Percentiles rank a stretch among this genome's conserved stretches.
Conservation (phyloP, 495 filamentous ascomycete genomes). For the Trichoderma asperelloides region DNA sequence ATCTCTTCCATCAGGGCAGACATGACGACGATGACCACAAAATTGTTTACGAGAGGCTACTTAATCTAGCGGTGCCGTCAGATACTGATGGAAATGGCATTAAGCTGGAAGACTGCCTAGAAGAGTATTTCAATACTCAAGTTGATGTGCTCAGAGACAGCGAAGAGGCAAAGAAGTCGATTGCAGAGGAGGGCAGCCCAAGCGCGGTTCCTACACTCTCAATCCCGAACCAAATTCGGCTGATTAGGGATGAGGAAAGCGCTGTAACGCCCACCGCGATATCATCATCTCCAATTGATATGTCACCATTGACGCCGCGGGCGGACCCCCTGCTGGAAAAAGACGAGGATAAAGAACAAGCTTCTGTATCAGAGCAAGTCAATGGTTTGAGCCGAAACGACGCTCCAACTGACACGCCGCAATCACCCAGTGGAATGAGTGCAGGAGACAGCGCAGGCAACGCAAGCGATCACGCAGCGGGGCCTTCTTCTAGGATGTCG, state of each 20-base stretch:
- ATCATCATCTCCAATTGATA: not conserved
- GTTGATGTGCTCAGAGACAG: conserved; percentile 80
- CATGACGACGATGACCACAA: conserved; percentile 82
- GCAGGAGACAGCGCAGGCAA: too few species aligned
- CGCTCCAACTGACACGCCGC: not conserved
- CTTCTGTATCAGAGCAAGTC: not conserved
- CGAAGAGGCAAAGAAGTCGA: conserved; percentile 44
- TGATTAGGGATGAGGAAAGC: conserved; percentile 26
- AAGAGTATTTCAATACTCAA: conserved; percentile 88
- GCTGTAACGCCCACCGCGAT: not conserved
- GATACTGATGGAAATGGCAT: conserved; percentile 53
- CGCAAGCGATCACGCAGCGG: not conserved
- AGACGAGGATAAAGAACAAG: not conserved
- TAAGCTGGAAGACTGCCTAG: conserved; percentile 81
- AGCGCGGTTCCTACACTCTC: not conserved
- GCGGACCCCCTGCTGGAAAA: not conserved
- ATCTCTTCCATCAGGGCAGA: conserved; percentile 87
- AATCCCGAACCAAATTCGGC: conserved; percentile 23
- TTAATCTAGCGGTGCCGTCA: conserved; percentile 81
- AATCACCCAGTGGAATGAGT: not conserved
- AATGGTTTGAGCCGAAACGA: not conserved
- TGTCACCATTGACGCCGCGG: not conserved
- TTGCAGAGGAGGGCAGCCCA: not conserved
- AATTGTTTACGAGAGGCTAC: conserved; percentile 78
- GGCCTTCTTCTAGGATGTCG: not conserved